phyloP scores from a whole-genome alignment of 2,329 filamentous ascomycete genomes.

The Teratosphaeria nubilosa region DNA sequence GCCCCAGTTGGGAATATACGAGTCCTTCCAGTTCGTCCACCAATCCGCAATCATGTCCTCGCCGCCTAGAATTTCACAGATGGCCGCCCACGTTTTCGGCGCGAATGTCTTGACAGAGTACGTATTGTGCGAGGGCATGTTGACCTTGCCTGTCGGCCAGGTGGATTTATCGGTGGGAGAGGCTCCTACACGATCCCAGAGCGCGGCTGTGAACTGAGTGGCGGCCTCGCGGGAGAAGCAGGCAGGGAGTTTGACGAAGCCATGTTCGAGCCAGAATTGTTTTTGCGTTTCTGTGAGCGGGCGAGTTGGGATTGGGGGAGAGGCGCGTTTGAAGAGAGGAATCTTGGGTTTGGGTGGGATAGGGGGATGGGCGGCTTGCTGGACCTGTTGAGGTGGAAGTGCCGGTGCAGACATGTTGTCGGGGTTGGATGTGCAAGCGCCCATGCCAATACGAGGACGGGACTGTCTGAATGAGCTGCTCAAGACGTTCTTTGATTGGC shows the following conservation, averaged over 20 bases:
- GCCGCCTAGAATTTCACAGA: constrained; percentile 56
- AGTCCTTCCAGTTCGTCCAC: constrained; percentile 46
- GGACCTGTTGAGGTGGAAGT: background rate
- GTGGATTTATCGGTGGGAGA: constrained; percentile 53
- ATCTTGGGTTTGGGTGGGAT: background rate
- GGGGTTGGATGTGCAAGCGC: no score
- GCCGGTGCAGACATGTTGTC: background rate
- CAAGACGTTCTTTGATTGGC: background rate
- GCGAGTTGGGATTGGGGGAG: background rate
- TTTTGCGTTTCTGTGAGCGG: constrained; percentile 5
- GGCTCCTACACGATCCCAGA: constrained; percentile 59
- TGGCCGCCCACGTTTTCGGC: constrained; percentile 56
- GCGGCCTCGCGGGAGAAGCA: constrained; percentile 29
- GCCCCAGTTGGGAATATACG: constrained; percentile 60
- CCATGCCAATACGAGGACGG: background rate
- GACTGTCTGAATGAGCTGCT: background rate
- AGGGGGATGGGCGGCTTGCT: background rate
- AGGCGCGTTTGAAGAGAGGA: background rate
- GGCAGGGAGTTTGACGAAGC: constrained; percentile 4
- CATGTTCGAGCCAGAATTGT: constrained; percentile 6
- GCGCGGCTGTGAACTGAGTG: constrained; percentile 36
- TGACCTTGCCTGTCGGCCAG: constrained; percentile 50
- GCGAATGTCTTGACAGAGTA: constrained; percentile 48
- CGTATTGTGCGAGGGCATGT: constrained; percentile 52
- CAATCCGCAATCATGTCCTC: constrained; percentile 42